Evolutionary conservation across 768 basidiomycete genomes (phyloP), one percentile per base, ranked within the genome.

Genomic region (Pisolithus orientalis): DNA sequence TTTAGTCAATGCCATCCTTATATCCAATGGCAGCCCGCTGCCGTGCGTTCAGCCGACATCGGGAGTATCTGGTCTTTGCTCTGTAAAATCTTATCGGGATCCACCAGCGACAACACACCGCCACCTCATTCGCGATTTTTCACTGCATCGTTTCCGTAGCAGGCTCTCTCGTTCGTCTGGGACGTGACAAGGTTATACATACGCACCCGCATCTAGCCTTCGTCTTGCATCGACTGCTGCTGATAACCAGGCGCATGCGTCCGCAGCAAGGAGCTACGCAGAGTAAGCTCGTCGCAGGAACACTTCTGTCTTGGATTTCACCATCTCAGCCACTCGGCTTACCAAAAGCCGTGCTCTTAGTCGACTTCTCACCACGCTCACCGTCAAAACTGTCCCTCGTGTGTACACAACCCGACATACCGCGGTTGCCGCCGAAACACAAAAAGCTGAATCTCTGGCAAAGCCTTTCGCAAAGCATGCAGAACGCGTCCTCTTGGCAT

Each of bases 381-480:
- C 74, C 14, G 72, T 78, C 34, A 93, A 94, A 64, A 88, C 82
- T 3, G 68, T 85, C 45, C 72, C 82, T 14, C 76, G 83, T 43
- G 70, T 69, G 21, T 70, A 80, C 53, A 54, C 64, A 13, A 13
- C 32, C 11, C 32, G 13, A 2, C 50, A 69, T 13, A 59, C 62
- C 9, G 52, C 61, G 13, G 11, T 56, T 10, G 47, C 56, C 10
- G 37, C 43, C 5, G 76, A 82, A 27, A 52, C 63, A 1, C 83
- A 78, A 53, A 88, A 85, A 58, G 79, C 85, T 0, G 85, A 86
- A 67, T 90, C 90, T 0, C 72, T 95, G 27, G 78, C 80, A 1
- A 83, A 84, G 50, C 84, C 92, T 3, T 86, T 96, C 59, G 83
- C 90, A 9, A 92, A 92, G 65, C 92, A 97, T 64, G 87, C 89